Conservation (phyloP, 2,329 filamentous ascomycete genomes). For the Zymoseptoria ardabiliae region DNA sequence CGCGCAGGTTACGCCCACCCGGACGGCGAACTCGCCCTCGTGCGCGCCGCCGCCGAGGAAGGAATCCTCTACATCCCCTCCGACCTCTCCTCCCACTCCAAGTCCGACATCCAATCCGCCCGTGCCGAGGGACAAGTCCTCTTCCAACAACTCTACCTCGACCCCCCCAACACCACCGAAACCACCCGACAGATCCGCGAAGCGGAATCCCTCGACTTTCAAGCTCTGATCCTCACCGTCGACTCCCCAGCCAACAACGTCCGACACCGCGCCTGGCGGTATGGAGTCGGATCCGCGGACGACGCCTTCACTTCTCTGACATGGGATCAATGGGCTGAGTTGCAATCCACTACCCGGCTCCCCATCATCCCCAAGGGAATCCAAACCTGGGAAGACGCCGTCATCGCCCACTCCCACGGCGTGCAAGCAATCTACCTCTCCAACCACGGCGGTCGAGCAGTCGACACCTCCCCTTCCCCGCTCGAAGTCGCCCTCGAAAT, state of each 20-base stretch:
- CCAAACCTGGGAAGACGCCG: slow-evolving; percentile 24
- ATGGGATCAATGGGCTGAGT: slow-evolving; percentile 3
- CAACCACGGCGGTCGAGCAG: slow-evolving; percentile 37
- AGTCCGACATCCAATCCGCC: slow-evolving; percentile 28
- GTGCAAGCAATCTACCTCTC: slow-evolving; percentile 35
- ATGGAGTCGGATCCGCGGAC: not conserved
- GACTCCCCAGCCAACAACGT: slow-evolving; percentile 31
- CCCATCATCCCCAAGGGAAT: slow-evolving; percentile 11
- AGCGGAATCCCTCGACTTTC: slow-evolving; percentile 31
- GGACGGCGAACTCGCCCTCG: slow-evolving; percentile 26
- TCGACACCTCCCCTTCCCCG: slow-evolving; percentile 52
- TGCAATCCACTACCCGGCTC: slow-evolving; percentile 11
- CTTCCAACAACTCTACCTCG: slow-evolving; percentile 36
- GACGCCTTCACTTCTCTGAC: slow-evolving; percentile 10
- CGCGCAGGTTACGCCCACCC: slow-evolving; percentile 79
- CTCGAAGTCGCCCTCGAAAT: slow-evolving; percentile 72
- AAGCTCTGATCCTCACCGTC: slow-evolving; percentile 37
- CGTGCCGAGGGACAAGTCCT: slow-evolving; percentile 27
- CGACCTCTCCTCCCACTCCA: slow-evolving; percentile 29
- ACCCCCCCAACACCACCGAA: slow-evolving; percentile 24
- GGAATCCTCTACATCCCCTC: slow-evolving; percentile 46
- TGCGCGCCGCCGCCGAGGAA: slow-evolving; percentile 42
- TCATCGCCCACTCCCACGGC: slow-evolving; percentile 30
- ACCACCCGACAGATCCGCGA: slow-evolving; percentile 9
- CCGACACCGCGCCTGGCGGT: slow-evolving; percentile 8